Evolutionary conservation across 345 rosid genomes (phyloP), one percentile per base, ranked within the genome.

Genomic region (Luvunga scandens): DNA sequence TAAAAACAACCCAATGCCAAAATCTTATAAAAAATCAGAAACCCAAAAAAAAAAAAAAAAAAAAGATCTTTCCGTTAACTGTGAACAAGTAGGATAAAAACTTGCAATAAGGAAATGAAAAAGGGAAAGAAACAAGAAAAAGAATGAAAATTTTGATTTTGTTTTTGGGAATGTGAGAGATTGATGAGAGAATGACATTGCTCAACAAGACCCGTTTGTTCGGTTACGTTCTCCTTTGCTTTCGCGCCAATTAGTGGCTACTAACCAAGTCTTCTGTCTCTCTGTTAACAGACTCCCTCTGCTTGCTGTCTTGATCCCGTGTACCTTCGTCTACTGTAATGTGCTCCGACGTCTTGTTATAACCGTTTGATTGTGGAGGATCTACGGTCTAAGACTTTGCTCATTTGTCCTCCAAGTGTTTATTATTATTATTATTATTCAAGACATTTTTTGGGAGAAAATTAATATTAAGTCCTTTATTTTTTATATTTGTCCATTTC

Each of bases 241-340:
- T n/a, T n/a, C n/a, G 97, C 96, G 92, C 95, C 96, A 90, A 90
- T 89, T 92, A 72, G 92, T 93, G 97, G 93, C 83, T 82, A 55
- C 84, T 79, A 85, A 81, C 91, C 83, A 45, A 81, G 82, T 85
- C 85, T 65, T 73, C 81, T 61, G 36, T 50, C 63, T 75, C 78
- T 22, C 59, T 50, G 68, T 55, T 67, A 75, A 65, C 78, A 30
- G 71, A 65, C 27, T 39, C 3, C 7, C 22, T 55, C 66, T 60
- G 18, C 27, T 74, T 55, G 71, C 27, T 56, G 77, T 76, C 76
- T 22, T 57, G 27, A 48, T 31, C 25, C 14, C 16, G 38, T 39
- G 78, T 57, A 48, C 21, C 30, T 10, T 3, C 24, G 2, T 57
- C 8, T 6, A 73, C 7, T 0, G 0, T 42, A 28, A 13, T 68